Conservation (phyloP, 1,284 basidiomycete species). For the Pseudozyma thailandica region DNA sequence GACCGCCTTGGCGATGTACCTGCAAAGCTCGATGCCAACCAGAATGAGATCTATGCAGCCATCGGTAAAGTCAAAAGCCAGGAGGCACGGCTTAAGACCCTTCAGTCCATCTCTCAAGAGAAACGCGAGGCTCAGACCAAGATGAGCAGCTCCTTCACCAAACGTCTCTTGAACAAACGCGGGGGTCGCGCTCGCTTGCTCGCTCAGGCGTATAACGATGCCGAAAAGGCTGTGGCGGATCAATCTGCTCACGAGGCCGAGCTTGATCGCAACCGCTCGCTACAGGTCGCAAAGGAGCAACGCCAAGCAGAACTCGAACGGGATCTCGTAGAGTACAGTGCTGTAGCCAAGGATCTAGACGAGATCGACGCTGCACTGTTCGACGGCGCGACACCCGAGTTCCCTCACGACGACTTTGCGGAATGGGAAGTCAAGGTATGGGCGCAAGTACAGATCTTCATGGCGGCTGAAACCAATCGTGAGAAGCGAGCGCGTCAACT, state of each 20-base stretch:
- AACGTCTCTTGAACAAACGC: conserved; percentile 41
- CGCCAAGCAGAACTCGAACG: conserved; percentile 22
- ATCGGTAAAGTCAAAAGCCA: conserved; percentile 46
- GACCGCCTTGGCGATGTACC: conserved; percentile 37
- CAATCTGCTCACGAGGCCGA: conserved; percentile 29
- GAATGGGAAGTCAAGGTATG: conserved; percentile 48
- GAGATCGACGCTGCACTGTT: conserved; percentile 31
- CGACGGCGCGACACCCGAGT: conserved; percentile 34
- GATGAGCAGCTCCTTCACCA: conserved; percentile 35
- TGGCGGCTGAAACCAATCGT: conserved; percentile 48
- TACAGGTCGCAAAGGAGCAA: conserved; percentile 5
- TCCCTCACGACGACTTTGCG: conserved; percentile 37
- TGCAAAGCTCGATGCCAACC: conserved; percentile 17
- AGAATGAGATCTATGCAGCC: conserved; percentile 33
- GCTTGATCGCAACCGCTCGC: conserved; percentile 16
- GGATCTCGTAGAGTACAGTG: conserved; percentile 19
- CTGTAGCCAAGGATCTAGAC: conserved; percentile 21
- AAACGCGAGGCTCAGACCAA: conserved; percentile 16
- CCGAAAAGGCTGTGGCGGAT: conserved; percentile 20
- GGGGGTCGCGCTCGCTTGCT: conserved; percentile 18
- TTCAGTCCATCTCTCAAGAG: conserved; percentile 22
- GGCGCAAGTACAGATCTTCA: conserved; percentile 21
- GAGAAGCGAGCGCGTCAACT: conserved; percentile 51
- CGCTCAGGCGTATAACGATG: conserved; percentile 14
- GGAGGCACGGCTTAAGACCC: conserved; percentile 27